Conservation (phyloP, 2,329 filamentous ascomycete species). For the Rhynchosporium secalis region DNA sequence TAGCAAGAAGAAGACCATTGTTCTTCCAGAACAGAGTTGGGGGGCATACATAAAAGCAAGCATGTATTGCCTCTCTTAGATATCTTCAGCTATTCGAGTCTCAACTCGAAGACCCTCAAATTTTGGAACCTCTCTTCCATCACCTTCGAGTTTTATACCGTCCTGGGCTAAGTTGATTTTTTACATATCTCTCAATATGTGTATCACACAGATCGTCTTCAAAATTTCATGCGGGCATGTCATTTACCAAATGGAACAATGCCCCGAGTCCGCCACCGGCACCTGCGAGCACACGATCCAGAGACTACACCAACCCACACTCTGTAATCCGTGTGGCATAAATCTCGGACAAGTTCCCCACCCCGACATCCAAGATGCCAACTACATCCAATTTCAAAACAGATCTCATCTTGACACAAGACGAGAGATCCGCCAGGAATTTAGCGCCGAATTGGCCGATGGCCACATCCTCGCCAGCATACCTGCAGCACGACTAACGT, state of each 20-base stretch:
- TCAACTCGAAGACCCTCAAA: neutral
- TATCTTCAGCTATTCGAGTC: neutral
- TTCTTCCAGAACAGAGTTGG: neutral
- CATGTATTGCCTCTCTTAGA: neutral
- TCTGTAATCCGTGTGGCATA: neutral
- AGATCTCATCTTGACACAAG: neutral
- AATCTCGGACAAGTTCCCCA: neutral
- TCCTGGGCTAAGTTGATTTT: neutral
- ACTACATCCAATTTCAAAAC: neutral
- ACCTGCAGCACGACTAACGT: neutral
- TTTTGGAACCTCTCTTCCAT: neutral
- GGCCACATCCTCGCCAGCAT: neutral
- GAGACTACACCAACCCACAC: neutral
- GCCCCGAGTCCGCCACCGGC: neutral
- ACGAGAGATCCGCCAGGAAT: neutral
- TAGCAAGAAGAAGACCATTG: neutral
- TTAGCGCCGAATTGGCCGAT: neutral
- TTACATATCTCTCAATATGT: neutral
- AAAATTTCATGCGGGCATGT: neutral
- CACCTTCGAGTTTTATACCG: neutral
- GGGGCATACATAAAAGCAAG: neutral
- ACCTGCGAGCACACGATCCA: conserved; percentile 1
- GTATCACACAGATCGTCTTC: conserved; percentile 1
- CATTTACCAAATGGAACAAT: neutral
- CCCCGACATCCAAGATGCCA: neutral